Conservation (phyloP, 805 yeast species). For the Candida dendrica region DNA sequence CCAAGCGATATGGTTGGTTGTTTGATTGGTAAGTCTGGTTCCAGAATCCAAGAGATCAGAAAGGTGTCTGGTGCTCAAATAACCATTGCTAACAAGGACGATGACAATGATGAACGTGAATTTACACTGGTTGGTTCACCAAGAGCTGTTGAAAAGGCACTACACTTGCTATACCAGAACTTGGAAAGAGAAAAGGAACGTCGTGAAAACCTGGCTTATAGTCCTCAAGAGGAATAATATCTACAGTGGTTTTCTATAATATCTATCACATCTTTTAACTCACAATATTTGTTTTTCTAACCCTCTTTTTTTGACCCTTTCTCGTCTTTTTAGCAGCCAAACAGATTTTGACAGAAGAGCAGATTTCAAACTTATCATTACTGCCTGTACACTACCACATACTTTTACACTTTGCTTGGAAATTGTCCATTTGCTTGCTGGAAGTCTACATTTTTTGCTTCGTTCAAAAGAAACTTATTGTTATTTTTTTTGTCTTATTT, state of each 20-base stretch:
- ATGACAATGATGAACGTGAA: conserved; percentile 53
- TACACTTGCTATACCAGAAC: conserved; percentile 47
- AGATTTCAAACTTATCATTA: no score
- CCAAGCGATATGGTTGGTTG: conserved; percentile 86
- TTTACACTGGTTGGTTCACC: conserved; percentile 62
- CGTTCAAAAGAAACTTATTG: no score
- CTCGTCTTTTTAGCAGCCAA: no score
- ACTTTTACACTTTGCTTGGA: no score
- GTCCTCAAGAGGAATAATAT: conserved; percentile 4
- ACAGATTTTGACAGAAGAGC: no score
- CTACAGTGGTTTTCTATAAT: no score
- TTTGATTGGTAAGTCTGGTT: conserved; percentile 78
- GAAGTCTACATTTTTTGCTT: no score
- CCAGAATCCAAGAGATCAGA: conserved; percentile 81
- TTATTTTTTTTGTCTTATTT: no score
- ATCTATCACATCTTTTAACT: no score
- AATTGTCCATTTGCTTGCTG: no score
- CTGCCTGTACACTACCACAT: no score
- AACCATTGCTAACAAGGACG: conserved; percentile 64
- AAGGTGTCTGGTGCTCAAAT: conserved; percentile 73
- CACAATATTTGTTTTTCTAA: neutral
- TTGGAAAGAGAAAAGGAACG: conserved; percentile 53
- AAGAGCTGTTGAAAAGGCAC: conserved; percentile 48
- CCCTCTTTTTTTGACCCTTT: neutral
- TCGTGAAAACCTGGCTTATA: conserved; percentile 24